Percentiles rank a stretch among this genome's conserved stretches.
These are phyloP conservation scores for Epichloe baconii DNA, from an alignment of 2,329 filamentous ascomycete species.

Conservation along the genomic window DNA sequence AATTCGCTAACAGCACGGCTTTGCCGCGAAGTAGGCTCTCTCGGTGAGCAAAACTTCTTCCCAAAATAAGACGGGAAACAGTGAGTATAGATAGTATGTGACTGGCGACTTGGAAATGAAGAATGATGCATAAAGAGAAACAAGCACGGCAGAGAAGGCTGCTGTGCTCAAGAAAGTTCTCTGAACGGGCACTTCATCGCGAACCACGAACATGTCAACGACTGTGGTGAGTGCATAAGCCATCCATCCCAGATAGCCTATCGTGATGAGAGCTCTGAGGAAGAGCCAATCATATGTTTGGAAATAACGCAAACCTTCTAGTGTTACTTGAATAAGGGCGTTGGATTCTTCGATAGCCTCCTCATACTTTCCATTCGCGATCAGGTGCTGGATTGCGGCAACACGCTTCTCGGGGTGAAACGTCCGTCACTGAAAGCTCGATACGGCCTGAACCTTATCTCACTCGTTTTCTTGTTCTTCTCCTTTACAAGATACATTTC, in stretches of 20 bases:
- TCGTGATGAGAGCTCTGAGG: conserved; percentile 72
- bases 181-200: conserved; percentile 41
- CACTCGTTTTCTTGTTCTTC: conserved; percentile 60
- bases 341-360: conserved; percentile 70
- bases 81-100: conserved; percentile 81
- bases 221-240: conserved; percentile 83
- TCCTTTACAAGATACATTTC: conserved; percentile 98
- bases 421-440: conserved; percentile 50
- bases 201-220: conserved; percentile 38
- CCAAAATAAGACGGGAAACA: conserved; percentile 94
- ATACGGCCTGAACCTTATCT: conserved; percentile 69
- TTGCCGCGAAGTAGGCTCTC: conserved; percentile 54
- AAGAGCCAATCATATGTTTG: conserved; percentile 99
- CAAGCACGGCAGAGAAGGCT: conserved; percentile 64
- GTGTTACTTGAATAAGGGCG: conserved; percentile 59
- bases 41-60: conserved; percentile 75
- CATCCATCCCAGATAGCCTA: conserved; percentile 93
- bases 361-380: conserved; percentile 52
- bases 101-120: conserved; percentile 64
- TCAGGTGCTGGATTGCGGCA: conserved; percentile 51
- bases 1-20: conserved; percentile 54
- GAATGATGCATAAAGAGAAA: conserved; percentile 66
- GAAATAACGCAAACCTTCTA: conserved; percentile 80
- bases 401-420: conserved; percentile 54
- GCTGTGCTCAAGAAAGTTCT: conserved; percentile 46